Percentiles rank a stretch among this genome's conserved stretches.
Evolutionary conservation across 495 filamentous ascomycete genomes (phyloP).

Genomic region (Penicillium daleae): DNA sequence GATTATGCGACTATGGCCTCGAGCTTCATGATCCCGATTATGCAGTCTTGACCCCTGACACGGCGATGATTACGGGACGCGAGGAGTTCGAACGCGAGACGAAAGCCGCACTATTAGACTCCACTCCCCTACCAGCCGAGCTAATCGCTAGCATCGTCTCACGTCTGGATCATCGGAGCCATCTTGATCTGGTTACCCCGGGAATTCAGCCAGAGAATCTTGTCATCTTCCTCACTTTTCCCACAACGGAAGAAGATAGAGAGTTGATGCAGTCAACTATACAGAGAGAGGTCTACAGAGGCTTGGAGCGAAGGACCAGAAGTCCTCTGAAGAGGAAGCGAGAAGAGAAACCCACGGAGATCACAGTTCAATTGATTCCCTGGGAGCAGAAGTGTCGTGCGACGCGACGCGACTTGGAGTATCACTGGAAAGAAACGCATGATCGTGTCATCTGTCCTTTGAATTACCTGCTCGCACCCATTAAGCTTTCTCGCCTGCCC

Average conservation of each 20-base stretch:
- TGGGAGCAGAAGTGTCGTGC: constrained; percentile 5
- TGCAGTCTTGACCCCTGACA: constrained; percentile 4
- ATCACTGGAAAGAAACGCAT: constrained; percentile 7
- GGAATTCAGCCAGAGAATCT: background rate
- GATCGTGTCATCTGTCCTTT: constrained; percentile 2
- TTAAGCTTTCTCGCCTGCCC: background rate
- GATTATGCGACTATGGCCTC: constrained; percentile 9
- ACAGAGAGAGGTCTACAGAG: background rate
- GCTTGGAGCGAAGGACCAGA: background rate
- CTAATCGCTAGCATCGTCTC: constrained; percentile 1
- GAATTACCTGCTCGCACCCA: constrained; percentile 5
- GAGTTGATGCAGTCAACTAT: background rate
- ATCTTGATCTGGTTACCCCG: background rate
- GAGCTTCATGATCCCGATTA: constrained; percentile 20
- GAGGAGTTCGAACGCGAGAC: background rate
- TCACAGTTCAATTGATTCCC: constrained; percentile 5
- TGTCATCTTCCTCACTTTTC: constrained; percentile 15
- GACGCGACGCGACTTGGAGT: constrained; percentile 13
- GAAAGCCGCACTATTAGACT: background rate
- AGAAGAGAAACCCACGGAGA: background rate
- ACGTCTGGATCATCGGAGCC: background rate
- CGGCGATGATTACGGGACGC: background rate
- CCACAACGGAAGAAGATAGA: constrained; percentile 8
- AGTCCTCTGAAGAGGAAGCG: background rate
- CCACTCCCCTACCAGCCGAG: constrained; percentile 6